Evolutionary conservation across 2,329 filamentous ascomycete genomes (phyloP), one percentile per base, ranked within the genome.

Genomic region (Emergomyces orientalis): DNA sequence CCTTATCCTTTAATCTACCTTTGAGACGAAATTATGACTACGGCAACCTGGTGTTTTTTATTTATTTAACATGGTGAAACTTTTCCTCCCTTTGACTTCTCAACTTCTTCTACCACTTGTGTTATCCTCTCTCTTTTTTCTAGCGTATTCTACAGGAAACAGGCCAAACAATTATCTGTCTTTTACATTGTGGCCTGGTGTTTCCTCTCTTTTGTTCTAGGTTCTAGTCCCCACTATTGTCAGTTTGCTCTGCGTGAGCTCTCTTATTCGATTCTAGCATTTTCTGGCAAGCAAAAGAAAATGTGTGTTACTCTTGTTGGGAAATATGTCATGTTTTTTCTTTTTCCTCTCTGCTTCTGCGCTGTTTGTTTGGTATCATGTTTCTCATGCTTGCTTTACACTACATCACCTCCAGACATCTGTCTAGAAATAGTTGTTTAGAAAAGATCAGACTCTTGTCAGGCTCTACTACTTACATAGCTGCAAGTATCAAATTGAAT

Each of bases 51-150:
- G 25, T 41, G 27, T 59, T 59, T 59, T 14, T 17, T 59, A 54
- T 63, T n/a, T 8, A n/a, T 60, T 63, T 58, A 63, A 65, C 59
- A 56, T 64, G 57, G 61, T 65, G 17, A 59, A 63, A 47, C 45
- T 66, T 45, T 63, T 60, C 22, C 37, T n/a, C 6, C 34, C 37
- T 27, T 57, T 27, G 11, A 39, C 55, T 14, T 43, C 37, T 27
- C 55, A 43, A 27, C 55, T 17, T 39, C n/a, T 22, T 54, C 22
- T 54, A 6, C 27, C 37, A 22, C 41, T 30, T 41, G 39, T 6
- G 27, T 27, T 51, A 25, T 5, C 7, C 8, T 22, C 13, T 14
- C 14, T 11, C 2, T 32, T 54, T 17, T 54, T 49, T 27, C 22
- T 22, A 25, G 17, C 14, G 13, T n/a, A 7, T 34, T 27, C n/a